Percentiles rank a stretch among this genome's conserved stretches.
Conservation (phyloP, 257 asterid species). For the Solanum paucissectum region DNA sequence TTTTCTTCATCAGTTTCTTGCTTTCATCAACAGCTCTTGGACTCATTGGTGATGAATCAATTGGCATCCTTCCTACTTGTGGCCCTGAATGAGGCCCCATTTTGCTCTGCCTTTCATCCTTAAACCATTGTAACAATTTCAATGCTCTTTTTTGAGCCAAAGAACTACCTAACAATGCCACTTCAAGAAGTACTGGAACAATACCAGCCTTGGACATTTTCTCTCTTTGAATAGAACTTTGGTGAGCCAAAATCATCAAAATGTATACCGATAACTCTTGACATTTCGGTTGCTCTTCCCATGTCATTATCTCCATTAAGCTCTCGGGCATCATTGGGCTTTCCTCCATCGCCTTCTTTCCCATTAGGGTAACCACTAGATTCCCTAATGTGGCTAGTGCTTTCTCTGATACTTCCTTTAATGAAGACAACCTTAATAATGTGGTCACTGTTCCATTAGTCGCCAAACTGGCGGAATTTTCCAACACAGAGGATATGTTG, state of each 20-base stretch:
- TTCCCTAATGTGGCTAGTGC: constrained; percentile 58
- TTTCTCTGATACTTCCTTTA: constrained; percentile 48
- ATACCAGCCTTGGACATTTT: constrained; percentile 77
- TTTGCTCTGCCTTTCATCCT: constrained; percentile 55
- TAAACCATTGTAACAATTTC: constrained; percentile 82
- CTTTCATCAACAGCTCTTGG: constrained; percentile 36
- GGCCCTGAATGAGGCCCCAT: constrained; percentile 90
- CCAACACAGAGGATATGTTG: constrained; percentile 53
- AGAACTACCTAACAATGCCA: constrained; percentile 73
- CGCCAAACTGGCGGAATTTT: constrained; percentile 28
- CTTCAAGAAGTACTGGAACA: constrained; percentile 72
- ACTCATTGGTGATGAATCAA: constrained; percentile 37
- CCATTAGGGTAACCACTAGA: constrained; percentile 47
- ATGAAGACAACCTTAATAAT: constrained; percentile 29
- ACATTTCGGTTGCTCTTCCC: constrained; percentile 69
- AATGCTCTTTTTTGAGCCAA: constrained; percentile 79
- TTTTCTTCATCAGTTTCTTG: constrained; percentile 57
- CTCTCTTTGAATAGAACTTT: constrained; percentile 62
- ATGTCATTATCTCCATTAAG: constrained; percentile 60
- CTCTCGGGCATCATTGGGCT: constrained; percentile 43
- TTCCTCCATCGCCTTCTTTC: constrained; percentile 55
- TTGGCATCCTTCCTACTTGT: constrained; percentile 33
- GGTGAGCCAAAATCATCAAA: constrained; percentile 79
- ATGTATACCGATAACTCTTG: constrained; percentile 65
- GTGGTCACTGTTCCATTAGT: constrained; percentile 21